Base-by-base conservation (phyloP, 305 asterid genomes). In the Nicotiana rustica region DNA sequence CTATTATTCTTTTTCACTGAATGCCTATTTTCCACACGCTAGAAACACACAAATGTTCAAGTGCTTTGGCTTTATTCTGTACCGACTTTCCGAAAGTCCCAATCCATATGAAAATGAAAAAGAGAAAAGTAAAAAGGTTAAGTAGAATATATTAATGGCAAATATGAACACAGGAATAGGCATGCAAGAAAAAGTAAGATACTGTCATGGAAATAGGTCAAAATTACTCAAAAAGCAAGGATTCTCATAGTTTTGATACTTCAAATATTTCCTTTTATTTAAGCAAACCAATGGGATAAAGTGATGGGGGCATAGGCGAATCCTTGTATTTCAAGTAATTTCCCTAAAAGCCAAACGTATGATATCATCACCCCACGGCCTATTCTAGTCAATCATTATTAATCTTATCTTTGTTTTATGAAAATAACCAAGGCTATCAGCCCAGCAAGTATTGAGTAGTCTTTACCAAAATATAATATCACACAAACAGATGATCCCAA, bases 301-400 rank as follows among this genome's bases (percentile, higher is more conserved):
- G 69, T 25, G n/a, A 25, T 65, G 33, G 36, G 2, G 14, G 69
- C 69, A 65, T 25, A 25, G 59, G 17, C 41, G 38, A 65, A 65
- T 65, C 69, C 38, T 65, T 65, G 69, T 65, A 65, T 65, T 65
- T 65, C 69, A 65, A 65, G 69, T 21, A 65, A 65, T 25, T 35
- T 65, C 41, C 18, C 38, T 2, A 65, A 21, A 56, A 65, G n/a
- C 41, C 4, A 25, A 65, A 65, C 41, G 31, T 25, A 12, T 29
- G n/a, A 10, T 29, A 10, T 62, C 67, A 59, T 65, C 35, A 62
- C 25, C 35, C 66, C 67, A 61, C 67, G 36, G 17, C 68, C 25
- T 62, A 62, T 62, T 62, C 68, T 8, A 62, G 3, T 62, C 36
- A 62, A 62, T 21, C n/a, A 29, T 29, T 25, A 65, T 29, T 25